phyloP scores from a whole-genome alignment of 2,329 filamentous ascomycete species.

The Triangularia verruculosa region DNA sequence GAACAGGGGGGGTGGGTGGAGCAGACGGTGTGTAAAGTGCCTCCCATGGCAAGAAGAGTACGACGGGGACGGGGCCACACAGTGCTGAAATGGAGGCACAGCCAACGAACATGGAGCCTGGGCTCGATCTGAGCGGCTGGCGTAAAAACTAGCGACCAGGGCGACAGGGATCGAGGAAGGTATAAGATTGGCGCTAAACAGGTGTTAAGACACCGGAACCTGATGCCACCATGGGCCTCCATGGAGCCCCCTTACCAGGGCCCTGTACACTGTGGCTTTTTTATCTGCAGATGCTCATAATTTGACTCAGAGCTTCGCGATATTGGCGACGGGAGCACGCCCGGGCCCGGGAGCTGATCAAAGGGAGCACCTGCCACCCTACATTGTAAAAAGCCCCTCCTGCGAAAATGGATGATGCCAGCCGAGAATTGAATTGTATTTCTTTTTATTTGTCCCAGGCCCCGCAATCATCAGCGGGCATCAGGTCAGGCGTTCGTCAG shows the following conservation, averaged over 20 bases:
- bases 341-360: too few species aligned
- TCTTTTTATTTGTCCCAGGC: neutral
- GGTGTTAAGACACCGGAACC: neutral
- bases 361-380: neutral
- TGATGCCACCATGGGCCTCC: slow-evolving; percentile 7
- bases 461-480: too few species aligned
- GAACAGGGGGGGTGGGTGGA: slow-evolving; percentile 1
- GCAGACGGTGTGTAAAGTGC: neutral
- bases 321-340: too few species aligned
- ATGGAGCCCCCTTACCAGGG: neutral
- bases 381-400: too few species aligned
- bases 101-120: slow-evolving; percentile 10
- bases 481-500: too few species aligned
- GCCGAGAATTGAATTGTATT: neutral
- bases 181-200: slow-evolving; percentile 20
- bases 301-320: neutral
- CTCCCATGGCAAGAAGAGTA: neutral
- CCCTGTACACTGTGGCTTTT: neutral
- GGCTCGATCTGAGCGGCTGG: slow-evolving; percentile 17
- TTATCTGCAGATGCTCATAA: neutral
- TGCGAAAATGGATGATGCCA: neutral
- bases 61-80: slow-evolving; percentile 1
- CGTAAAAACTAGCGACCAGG: slow-evolving; percentile 21
- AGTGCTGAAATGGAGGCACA: slow-evolving; percentile 1
- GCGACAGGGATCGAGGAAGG: slow-evolving; percentile 20